Conservation (phyloP, 345 rosid genomes). For the Eucalyptus polybractea region DNA sequence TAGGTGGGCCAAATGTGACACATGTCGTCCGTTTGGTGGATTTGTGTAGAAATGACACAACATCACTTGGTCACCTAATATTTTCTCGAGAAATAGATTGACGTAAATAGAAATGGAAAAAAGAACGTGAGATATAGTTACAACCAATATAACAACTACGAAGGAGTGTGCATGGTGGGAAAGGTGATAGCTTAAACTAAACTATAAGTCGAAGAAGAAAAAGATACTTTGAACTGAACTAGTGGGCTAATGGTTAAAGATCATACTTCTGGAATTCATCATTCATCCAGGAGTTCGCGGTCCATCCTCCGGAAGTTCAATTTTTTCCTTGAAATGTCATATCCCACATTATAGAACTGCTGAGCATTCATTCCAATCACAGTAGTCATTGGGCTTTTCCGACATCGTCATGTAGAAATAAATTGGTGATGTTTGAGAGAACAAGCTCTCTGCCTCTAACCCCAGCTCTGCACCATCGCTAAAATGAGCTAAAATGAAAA, state of each 20-base stretch:
- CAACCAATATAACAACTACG: not conserved
- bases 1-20: no score
- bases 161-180: not conserved
- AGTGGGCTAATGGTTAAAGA: not conserved
- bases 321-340: not conserved
- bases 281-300: not conserved
- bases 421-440: not conserved
- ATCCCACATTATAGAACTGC: not conserved
- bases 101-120: not conserved
- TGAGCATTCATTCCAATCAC: not conserved
- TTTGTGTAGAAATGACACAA: no score
- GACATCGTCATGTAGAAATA: not conserved
- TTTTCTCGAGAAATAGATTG: not conserved
- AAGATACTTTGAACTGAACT: not conserved
- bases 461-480: not conserved
- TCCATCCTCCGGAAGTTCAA: not conserved
- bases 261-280: not conserved
- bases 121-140: not conserved
- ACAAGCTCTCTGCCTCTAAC: not conserved
- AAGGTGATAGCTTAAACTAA: not conserved
- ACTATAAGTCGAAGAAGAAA: not conserved
- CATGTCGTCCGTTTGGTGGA: no score
- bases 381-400: no score
- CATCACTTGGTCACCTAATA: no score
- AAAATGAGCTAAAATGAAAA: no score